Base-by-base conservation (phyloP, 2,329 filamentous ascomycete genomes). In the Cercospora sesami region DNA sequence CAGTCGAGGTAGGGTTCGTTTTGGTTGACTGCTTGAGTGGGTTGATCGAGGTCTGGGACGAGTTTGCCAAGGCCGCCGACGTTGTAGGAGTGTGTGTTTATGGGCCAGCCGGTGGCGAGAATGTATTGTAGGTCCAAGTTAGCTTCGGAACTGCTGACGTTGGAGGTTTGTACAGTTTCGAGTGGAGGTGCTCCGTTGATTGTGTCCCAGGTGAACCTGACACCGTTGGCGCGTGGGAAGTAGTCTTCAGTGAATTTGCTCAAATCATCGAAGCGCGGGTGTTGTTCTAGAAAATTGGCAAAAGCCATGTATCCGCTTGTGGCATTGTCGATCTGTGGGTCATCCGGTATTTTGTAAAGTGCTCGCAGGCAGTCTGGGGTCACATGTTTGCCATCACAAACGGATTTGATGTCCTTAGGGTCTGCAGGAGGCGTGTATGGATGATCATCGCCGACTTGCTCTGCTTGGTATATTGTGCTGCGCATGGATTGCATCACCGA, bases 1-100 rank as follows among this genome's bases (percentile, higher is more conserved):
- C 85, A 90, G 21, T 84, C 84, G 2, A 90, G 80, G 76, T 90
- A 91, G 0, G 89, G 88, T 79, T 92, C 90, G 76, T 91, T 91
- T 69, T 77, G 77, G 73, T 80, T 81, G 74, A 86, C 83, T 3
- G 48, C 30, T 42, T 36, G 26, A 62, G 79, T 3, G 42, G 81
- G 74, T 69, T 78, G 77, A 73, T 71, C 80, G 10, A 81, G 73
- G 51, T 86, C 83, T 0, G 86, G 82, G 12, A 82, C 76, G 68
- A 83, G 83, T 5, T 82, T 83, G 28, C 65, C 72, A 9, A 60
- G 60, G 16, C 88, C 89, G 26, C 81, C 86, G 1, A 86, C 88
- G 51, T 84, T 86, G 76, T 87, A 90, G 67, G 85, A 86, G n/a
- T 80, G 81, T 59, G 87, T 83, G 7, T 85, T 83, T 2, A 86